Percentiles rank a stretch among this genome's conserved stretches.
phyloP scores from a whole-genome alignment of 2,329 filamentous ascomycete species.

The Xylaria sp. region DNA sequence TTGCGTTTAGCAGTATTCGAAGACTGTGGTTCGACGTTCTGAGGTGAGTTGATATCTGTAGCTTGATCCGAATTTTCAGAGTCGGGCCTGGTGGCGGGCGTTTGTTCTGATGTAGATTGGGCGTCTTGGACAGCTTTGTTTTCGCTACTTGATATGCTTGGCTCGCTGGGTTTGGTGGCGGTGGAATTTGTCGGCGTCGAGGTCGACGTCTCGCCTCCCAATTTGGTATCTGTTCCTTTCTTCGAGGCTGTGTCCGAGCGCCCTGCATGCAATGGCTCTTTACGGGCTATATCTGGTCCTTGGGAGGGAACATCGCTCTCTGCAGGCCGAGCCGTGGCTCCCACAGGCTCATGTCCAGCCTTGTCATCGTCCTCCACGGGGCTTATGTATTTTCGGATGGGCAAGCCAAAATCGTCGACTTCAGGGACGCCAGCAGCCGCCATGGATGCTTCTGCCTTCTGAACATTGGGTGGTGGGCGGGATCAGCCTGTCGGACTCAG shows the following conservation, averaged over 20 bases:
- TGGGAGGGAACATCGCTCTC: not conserved
- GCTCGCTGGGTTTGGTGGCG: conserved; percentile 26
- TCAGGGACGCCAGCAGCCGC: conserved; percentile 48
- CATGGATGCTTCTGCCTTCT: conserved; percentile 38
- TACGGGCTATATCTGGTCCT: not conserved
- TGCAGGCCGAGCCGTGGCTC: not conserved
- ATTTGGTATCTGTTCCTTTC: conserved; percentile 4
- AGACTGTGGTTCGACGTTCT: conserved; percentile 14
- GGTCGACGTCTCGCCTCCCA: conserved; percentile 25
- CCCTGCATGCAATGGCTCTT: not conserved
- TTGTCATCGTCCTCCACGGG: conserved; percentile 31
- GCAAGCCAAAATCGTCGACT: conserved; percentile 74
- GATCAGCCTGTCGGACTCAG: conserved; percentile 29
- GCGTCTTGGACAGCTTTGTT: conserved; percentile 49
- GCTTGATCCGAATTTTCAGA: conserved; percentile 19
- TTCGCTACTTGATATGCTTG: conserved; percentile 44
- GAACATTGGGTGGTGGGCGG: conserved; percentile 38
- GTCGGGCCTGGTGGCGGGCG: conserved; percentile 30
- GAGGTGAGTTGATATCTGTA: not conserved
- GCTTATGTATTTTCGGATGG: conserved; percentile 58
- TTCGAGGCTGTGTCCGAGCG: conserved; percentile 9
- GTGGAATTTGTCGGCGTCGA: conserved; percentile 23
- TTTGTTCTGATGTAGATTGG: conserved; percentile 41
- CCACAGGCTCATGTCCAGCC: conserved; percentile 12
- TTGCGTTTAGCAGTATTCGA: conserved; percentile 27